Evolutionary conservation across 345 rosid genomes (phyloP).

Genomic region (Moricandia moricandioides): DNA sequence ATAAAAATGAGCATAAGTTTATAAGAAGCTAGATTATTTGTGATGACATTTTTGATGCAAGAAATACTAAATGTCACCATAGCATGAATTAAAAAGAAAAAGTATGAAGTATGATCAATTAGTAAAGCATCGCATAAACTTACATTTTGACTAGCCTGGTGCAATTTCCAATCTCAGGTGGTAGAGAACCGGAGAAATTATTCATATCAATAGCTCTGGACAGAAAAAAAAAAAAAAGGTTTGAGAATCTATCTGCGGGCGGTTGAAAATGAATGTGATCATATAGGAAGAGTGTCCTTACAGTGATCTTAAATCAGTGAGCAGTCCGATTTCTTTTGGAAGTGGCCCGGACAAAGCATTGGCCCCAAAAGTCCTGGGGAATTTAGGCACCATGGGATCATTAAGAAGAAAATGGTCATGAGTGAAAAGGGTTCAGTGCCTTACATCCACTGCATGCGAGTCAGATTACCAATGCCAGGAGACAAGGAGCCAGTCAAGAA

Average conservation of each 20-base stretch:
- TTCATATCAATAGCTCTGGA: conserved; percentile 34
- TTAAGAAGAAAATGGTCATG: background rate
- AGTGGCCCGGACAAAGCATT: conserved; percentile 63
- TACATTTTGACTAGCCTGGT: conserved; percentile 35
- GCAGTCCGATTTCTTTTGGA: conserved; percentile 69
- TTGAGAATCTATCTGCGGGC: background rate
- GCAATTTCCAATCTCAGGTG: conserved; percentile 40
- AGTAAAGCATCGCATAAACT: background rate
- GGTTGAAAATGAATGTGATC: background rate
- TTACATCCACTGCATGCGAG: conserved; percentile 66
- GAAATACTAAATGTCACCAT: background rate
- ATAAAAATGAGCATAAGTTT: background rate
- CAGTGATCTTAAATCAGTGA: conserved; percentile 51
- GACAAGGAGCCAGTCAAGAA: conserved; percentile 37
- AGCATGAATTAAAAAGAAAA: background rate
- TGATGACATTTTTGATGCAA: background rate
- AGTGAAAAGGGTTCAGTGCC: conserved; percentile 13
- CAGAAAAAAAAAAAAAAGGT: background rate
- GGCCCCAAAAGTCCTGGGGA: conserved; percentile 49
- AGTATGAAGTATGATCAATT: background rate
- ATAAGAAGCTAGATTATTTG: background rate
- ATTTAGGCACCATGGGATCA: background rate
- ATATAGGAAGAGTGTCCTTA: conserved; percentile 31
- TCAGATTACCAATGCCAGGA: conserved; percentile 39
- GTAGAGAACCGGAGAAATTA: conserved; percentile 37